Evolutionary conservation across 2,329 filamentous ascomycete species (phyloP).

Genomic region (Diaporthe sp.): DNA sequence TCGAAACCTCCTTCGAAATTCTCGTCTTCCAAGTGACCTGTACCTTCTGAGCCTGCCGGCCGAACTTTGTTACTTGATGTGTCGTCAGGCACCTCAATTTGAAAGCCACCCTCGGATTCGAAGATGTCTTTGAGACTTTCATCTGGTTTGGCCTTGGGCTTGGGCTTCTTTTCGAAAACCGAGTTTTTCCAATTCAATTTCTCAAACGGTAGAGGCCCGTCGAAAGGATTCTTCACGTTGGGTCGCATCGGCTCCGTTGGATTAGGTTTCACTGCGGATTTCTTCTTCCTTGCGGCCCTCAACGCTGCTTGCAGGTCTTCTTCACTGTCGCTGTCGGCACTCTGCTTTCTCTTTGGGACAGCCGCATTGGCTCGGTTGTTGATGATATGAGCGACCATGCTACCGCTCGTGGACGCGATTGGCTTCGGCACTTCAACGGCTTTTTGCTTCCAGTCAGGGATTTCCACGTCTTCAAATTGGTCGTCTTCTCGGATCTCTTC

Average conservation of each 20-base stretch:
- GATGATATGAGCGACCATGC: slow-evolving; percentile 79
- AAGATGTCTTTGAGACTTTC: slow-evolving; percentile 43
- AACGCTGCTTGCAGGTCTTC: slow-evolving; percentile 85
- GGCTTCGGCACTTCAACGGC: slow-evolving; percentile 65
- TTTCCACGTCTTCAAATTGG: slow-evolving; percentile 64
- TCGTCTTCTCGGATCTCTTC: slow-evolving; percentile 56
- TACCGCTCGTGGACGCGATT: slow-evolving; percentile 64
- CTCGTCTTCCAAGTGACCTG: slow-evolving; percentile 45
- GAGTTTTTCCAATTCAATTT: slow-evolving; percentile 80
- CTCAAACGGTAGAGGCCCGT: slow-evolving; percentile 91
- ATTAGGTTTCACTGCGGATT: slow-evolving; percentile 50
- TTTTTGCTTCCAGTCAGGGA: slow-evolving; percentile 70
- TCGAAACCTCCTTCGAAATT: slow-evolving; percentile 76
- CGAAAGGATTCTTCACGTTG: slow-evolving; percentile 74
- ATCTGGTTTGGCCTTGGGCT: slow-evolving; percentile 36
- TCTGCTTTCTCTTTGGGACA: slow-evolving; percentile 62
- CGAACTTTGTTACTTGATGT: slow-evolving; percentile 42
- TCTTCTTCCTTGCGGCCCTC: slow-evolving; percentile 76
- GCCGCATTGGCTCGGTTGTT: slow-evolving; percentile 79
- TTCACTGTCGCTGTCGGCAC: slow-evolving; percentile 74
- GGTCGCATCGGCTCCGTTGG: slow-evolving; percentile 55
- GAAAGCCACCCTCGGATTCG: slow-evolving; percentile 54
- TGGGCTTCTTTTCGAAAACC: slow-evolving; percentile 63
- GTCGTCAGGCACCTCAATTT: slow-evolving; percentile 44
- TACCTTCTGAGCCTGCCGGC: slow-evolving; percentile 31